Evolutionary conservation across 176 grass and related monocot species (phyloP).

Genomic region (Chloris gayana): DNA sequence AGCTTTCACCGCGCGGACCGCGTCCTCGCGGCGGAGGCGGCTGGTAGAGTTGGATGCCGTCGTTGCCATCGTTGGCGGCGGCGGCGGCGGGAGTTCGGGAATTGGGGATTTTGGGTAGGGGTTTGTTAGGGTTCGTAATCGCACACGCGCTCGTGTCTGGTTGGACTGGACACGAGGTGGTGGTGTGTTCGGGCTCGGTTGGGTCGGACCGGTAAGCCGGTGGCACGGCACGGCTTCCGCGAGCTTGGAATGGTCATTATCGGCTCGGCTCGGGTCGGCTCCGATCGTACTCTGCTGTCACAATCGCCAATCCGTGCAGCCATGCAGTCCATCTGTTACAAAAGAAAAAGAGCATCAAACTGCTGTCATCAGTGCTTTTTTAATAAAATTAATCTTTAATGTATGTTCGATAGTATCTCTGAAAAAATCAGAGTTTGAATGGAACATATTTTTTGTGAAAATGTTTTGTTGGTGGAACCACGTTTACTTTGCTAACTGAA

Average conservation of each 20-base stretch:
- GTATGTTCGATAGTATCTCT: too few species aligned
- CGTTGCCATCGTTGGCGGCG: conserved; percentile 22
- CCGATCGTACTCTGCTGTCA: not conserved
- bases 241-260: not conserved
- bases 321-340: not conserved
- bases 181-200: not conserved
- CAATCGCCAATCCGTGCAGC: not conserved
- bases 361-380: not conserved
- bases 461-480: not conserved
- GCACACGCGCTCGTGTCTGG: not conserved
- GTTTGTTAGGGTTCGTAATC: conserved; percentile 25
- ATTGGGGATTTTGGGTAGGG: not conserved
- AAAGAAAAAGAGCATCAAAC: not conserved
- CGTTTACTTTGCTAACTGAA: not conserved
- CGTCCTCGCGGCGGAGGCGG: conserved; percentile 43
- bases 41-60: not conserved
- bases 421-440: too few species aligned
- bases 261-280: not conserved
- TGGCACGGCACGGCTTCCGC: not conserved
- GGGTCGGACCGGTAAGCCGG: conserved; percentile 9
- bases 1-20: conserved; percentile 49
- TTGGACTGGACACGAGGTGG: conserved; percentile 14
- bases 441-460: not conserved
- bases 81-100: conserved; percentile 1
- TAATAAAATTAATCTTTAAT: not conserved